Conservation (phyloP, 257 asterid species). For the Solanum chaucha region DNA sequence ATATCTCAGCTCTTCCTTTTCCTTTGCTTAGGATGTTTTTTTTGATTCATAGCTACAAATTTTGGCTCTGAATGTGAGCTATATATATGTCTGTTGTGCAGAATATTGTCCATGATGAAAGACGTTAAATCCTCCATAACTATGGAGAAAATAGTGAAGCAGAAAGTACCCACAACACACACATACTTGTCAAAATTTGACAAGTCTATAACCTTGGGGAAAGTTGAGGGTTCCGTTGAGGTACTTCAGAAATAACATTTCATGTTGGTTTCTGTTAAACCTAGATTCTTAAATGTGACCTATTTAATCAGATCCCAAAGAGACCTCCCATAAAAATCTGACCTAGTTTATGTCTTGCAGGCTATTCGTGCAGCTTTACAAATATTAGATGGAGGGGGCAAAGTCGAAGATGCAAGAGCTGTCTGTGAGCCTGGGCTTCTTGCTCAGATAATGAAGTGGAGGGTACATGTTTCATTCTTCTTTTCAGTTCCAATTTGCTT, state of each 20-base stretch:
- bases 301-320: background rate
- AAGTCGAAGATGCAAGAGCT: constrained; percentile 67
- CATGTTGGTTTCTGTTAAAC: background rate
- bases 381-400: constrained; percentile 58
- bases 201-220: constrained; percentile 56
- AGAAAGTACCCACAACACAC: constrained; percentile 44
- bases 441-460: constrained; percentile 59
- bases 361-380: constrained; percentile 61
- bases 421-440: constrained; percentile 70
- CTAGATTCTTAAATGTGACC: background rate
- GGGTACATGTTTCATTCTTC: constrained; percentile 26
- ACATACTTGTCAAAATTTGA: constrained; percentile 29
- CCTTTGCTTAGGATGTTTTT: background rate
- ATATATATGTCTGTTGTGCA: constrained; percentile 13
- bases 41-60: background rate
- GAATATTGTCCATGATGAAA: constrained; percentile 45
- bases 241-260: constrained; percentile 24
- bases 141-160: constrained; percentile 29
- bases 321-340: background rate
- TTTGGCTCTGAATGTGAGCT: background rate
- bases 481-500: background rate
- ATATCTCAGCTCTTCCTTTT: background rate
- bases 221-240: constrained; percentile 66
- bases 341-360: constrained; percentile 26
- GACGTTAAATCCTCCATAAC: constrained; percentile 49